Base-by-base conservation (phyloP, 2,329 filamentous ascomycete genomes). In the Metarhizium robertsii region DNA sequence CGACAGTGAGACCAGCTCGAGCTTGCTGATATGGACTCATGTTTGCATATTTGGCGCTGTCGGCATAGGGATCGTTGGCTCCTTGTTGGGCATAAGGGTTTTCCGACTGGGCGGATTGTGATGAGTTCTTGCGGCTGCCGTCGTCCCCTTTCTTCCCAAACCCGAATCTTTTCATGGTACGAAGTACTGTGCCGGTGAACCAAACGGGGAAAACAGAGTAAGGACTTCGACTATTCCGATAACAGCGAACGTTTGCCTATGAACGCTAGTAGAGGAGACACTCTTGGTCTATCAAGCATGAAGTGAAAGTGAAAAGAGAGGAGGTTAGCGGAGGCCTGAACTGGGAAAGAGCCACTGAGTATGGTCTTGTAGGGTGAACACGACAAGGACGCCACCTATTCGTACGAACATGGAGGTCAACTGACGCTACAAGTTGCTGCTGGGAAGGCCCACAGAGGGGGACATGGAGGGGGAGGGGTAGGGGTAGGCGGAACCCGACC, bases 1-100 rank as follows among this genome's bases (percentile, higher is more conserved):
- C 62, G 42, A 65, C 64, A 42, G 66, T 65, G 52, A 75, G 43
- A 30, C 69, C 65, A 55, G 66, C 60, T 55, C 70, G 71, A 57
- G 73, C 71, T 67, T 76, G 69, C 59, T 77, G 74, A 59, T 79
- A 75, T 16, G 75, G 67, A 30, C 71, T 74, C 66, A 75, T 65
- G 61, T 73, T 72, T 64, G 75, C 69, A 53, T 73, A 75, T 57
- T 72, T 77, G 58, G 74, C 65, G 25, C 68, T 72, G 58, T 77
- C 75, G 56, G 78, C 75, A 62, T 82, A 84, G 30, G 80, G 79
- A 58, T 83, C 81, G 60, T 69, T 70, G 54, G 66, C 66, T 53
- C 76, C 72, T 66, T 81, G 66, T 57, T 70, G 75, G 53, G 81
- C 80, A 62, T 86, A 85, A 6, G 83, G 82, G 62, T 85, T 84